Evolutionary conservation across 1,284 basidiomycete genomes (phyloP).

Genomic region (Melampsora abietis-canadensis): DNA sequence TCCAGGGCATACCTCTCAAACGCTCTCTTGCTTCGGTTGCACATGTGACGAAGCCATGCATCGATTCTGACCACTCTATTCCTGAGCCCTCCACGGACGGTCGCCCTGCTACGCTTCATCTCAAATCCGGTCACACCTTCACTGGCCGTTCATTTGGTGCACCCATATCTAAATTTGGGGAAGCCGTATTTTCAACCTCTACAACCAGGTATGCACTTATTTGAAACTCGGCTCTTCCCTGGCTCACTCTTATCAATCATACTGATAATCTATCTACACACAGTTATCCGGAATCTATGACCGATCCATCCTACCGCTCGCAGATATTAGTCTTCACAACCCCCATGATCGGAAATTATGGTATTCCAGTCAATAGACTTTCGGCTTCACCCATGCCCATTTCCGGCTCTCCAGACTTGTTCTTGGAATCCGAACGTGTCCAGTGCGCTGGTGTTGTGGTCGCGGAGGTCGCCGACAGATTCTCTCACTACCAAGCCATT

Average conservation of each 20-base stretch:
- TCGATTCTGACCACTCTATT: conserved; percentile 33
- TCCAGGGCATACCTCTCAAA: background rate
- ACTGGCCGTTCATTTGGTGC: conserved; percentile 84
- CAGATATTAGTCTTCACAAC: conserved; percentile 98
- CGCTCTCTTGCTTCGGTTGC: conserved; percentile 30
- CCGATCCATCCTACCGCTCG: conserved; percentile 95
- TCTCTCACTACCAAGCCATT: conserved; percentile 89
- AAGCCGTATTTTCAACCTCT: conserved; percentile 97
- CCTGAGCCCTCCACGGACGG: conserved; percentile 44
- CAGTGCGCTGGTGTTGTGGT: conserved; percentile 92
- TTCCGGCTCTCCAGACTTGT: conserved; percentile 50
- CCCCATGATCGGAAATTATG: conserved; percentile 97
- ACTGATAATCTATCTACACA: background rate
- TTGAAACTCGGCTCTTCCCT: background rate
- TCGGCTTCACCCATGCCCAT: conserved; percentile 24
- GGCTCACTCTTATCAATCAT: background rate
- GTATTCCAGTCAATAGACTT: conserved; percentile 73
- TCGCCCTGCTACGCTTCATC: conserved; percentile 78
- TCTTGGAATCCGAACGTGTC: conserved; percentile 82
- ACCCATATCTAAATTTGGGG: conserved; percentile 81
- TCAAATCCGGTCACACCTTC: conserved; percentile 92
- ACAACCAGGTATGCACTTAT: conserved; percentile 82
- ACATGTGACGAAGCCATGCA: conserved; percentile 18
- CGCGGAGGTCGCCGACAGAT: conserved; percentile 87
- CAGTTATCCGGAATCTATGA: conserved; percentile 91